These are phyloP conservation scores for Metschnikowia noctiluminum DNA, from an alignment of 805 yeast species.

Conservation along the genomic window DNA sequence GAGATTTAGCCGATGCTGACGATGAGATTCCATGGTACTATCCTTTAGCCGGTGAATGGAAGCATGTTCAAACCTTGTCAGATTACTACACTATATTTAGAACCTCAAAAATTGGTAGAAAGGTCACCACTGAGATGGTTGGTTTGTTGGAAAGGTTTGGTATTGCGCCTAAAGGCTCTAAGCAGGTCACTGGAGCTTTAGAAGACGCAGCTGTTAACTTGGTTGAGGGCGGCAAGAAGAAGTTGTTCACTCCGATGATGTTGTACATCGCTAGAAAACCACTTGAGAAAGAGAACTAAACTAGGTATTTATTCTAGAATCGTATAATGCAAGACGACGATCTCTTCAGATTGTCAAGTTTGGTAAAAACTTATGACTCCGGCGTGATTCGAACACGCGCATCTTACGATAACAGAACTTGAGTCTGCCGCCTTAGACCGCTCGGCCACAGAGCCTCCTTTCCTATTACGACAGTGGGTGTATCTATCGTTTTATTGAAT, in stretches of 20 bases:
- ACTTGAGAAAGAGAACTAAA: conserved; percentile 17
- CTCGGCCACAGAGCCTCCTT: conserved; percentile 22
- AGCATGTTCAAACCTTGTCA: conserved; percentile 70
- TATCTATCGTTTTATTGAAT: too few species aligned
- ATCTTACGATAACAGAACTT: conserved; percentile 10
- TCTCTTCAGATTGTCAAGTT: too few species aligned
- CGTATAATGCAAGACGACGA: background rate
- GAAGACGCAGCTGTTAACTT: conserved; percentile 97
- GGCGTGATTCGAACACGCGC: conserved; percentile 23
- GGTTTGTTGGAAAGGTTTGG: conserved; percentile 81
- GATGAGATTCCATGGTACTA: conserved; percentile 97
- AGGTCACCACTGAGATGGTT: conserved; percentile 74
- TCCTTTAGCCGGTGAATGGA: conserved; percentile 94
- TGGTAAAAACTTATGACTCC: conserved; percentile 16
- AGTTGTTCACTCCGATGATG: conserved; percentile 97
- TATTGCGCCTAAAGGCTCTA: conserved; percentile 86
- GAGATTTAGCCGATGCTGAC: conserved; percentile 77
- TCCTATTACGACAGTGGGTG: too few species aligned
- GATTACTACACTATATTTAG: conserved; percentile 85
- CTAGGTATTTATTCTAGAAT: background rate
- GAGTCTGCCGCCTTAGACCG: conserved; percentile 4
- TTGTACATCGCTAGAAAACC: conserved; percentile 88
- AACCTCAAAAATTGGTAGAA: conserved; percentile 84
- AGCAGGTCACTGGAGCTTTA: conserved; percentile 84
- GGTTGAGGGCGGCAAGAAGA: conserved; percentile 87